Conservation (phyloP, 805 yeast species). For the Yamadazyma nakazawae region DNA sequence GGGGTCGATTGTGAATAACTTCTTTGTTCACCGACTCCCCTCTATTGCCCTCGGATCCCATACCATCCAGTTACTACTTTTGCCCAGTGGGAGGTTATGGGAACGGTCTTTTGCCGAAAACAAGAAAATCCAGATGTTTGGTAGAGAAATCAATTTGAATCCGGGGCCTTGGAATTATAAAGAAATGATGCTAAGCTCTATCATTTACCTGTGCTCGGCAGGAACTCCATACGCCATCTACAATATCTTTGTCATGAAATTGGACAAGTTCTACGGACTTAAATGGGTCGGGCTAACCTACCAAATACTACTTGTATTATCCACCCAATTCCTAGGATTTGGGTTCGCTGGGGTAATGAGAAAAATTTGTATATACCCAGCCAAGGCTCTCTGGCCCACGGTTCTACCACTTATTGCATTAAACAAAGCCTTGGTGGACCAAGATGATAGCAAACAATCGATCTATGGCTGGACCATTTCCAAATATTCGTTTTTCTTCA, state of each 20-base stretch:
- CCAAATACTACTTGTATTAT: conserved; percentile 49
- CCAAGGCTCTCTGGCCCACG: conserved; percentile 44
- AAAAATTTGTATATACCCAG: conserved; percentile 47
- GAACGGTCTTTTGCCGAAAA: conserved; percentile 28
- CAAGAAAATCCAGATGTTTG: conserved; percentile 21
- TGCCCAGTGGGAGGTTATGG: conserved; percentile 42
- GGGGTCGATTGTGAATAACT: conserved; percentile 39
- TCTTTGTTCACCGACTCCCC: conserved; percentile 42
- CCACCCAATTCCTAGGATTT: conserved; percentile 63
- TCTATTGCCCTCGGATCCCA: conserved; percentile 32
- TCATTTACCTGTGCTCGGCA: conserved; percentile 41
- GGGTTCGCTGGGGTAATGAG: conserved; percentile 66
- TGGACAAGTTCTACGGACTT: conserved; percentile 40
- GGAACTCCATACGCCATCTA: conserved; percentile 42
- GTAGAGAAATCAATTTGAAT: conserved; percentile 27
- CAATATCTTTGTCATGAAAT: conserved; percentile 42
- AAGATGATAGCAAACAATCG: conserved; percentile 18
- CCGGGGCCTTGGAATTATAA: conserved; percentile 45
- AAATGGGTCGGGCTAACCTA: conserved; percentile 49
- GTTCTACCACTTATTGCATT: conserved; percentile 42
- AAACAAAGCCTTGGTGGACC: conserved; percentile 38
- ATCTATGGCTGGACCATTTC: conserved; percentile 43
- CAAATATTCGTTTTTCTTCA: conserved; percentile 36
- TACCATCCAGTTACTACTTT: conserved; percentile 37
- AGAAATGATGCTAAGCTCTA: conserved; percentile 45